These are phyloP conservation scores for Boletus bicolor DNA, from an alignment of 768 basidiomycete species.

Conservation along the genomic window DNA sequence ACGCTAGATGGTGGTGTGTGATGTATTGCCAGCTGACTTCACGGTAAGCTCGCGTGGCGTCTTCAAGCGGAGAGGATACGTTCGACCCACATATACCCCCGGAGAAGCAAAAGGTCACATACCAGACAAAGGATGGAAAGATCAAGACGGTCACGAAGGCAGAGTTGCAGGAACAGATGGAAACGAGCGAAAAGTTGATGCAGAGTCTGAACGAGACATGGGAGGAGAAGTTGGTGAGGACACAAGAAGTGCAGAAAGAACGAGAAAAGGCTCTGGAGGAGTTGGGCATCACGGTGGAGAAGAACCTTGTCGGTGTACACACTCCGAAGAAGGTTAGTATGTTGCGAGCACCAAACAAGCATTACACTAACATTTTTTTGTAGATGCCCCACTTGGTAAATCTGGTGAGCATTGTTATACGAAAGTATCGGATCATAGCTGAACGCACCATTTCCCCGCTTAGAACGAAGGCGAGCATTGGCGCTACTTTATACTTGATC, in stretches of 20 bases:
- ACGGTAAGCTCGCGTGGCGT: slow-evolving; percentile 68
- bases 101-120: slow-evolving; percentile 93
- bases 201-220: slow-evolving; percentile 90
- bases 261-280: slow-evolving; percentile 97
- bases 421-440: background rate
- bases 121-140: slow-evolving; percentile 88
- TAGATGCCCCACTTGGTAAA: slow-evolving; percentile 95
- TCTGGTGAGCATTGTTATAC: slow-evolving; percentile 55
- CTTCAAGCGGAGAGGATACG: slow-evolving; percentile 62
- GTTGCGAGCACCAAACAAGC: slow-evolving; percentile 2
- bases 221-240: slow-evolving; percentile 91
- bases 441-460: slow-evolving; percentile 11
- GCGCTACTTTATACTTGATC: background rate
- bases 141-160: slow-evolving; percentile 96
- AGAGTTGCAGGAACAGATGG: slow-evolving; percentile 95
- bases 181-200: slow-evolving; percentile 93
- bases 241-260: slow-evolving; percentile 93
- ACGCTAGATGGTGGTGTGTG: background rate
- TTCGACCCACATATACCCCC: slow-evolving; percentile 90
- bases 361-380: slow-evolving; percentile 7
- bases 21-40: slow-evolving; percentile 6
- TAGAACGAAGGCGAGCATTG: slow-evolving; percentile 66
- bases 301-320: slow-evolving; percentile 93
- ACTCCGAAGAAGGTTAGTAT: slow-evolving; percentile 83
- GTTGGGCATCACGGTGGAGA: slow-evolving; percentile 96